These are phyloP conservation scores for Tremella fuciformis DNA, from an alignment of 768 basidiomycete species.

Conservation along the genomic window DNA sequence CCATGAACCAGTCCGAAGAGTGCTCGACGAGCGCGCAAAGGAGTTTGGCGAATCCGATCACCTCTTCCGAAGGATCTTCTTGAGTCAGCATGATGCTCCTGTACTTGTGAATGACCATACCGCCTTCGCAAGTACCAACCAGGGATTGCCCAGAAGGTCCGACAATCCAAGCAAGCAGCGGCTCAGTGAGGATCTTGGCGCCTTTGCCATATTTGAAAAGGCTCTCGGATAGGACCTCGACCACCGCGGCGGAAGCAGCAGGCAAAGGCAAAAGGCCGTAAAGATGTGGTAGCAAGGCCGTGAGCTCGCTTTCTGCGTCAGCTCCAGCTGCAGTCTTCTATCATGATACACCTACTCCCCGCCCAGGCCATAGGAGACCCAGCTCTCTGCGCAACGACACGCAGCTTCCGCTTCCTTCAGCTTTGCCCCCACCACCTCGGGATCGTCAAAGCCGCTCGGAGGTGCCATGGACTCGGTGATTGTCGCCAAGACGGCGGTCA, in stretches of 20 bases:
- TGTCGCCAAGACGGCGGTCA: slow-evolving; percentile 68
- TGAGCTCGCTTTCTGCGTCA: slow-evolving; percentile 60
- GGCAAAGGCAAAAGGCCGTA: slow-evolving; percentile 66
- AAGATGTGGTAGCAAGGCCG: slow-evolving; percentile 56
- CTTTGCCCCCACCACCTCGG: slow-evolving; percentile 22
- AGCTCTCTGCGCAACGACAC: slow-evolving; percentile 75
- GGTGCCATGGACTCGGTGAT: slow-evolving; percentile 60
- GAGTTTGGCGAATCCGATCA: slow-evolving; percentile 74
- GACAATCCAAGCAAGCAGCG: slow-evolving; percentile 73
- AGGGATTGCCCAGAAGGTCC: slow-evolving; percentile 59
- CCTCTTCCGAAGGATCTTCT: slow-evolving; percentile 51
- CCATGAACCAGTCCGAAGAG: slow-evolving; percentile 72
- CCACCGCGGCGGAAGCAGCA: slow-evolving; percentile 64
- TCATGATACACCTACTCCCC: slow-evolving; percentile 59
- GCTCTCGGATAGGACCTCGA: slow-evolving; percentile 74
- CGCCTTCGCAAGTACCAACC: slow-evolving; percentile 51
- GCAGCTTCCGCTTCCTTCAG: slow-evolving; percentile 64
- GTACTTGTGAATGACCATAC: slow-evolving; percentile 46
- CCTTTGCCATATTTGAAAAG: slow-evolving; percentile 69
- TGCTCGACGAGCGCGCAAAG: slow-evolving; percentile 80
- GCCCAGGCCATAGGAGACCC: slow-evolving; percentile 68
- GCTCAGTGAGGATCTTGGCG: slow-evolving; percentile 71
- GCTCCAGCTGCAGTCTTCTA: not conserved
- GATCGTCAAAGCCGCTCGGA: slow-evolving; percentile 14
- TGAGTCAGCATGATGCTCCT: slow-evolving; percentile 51